phyloP scores from a whole-genome alignment of 106 monocot genomes.

The Dendrobium huoshanense region DNA sequence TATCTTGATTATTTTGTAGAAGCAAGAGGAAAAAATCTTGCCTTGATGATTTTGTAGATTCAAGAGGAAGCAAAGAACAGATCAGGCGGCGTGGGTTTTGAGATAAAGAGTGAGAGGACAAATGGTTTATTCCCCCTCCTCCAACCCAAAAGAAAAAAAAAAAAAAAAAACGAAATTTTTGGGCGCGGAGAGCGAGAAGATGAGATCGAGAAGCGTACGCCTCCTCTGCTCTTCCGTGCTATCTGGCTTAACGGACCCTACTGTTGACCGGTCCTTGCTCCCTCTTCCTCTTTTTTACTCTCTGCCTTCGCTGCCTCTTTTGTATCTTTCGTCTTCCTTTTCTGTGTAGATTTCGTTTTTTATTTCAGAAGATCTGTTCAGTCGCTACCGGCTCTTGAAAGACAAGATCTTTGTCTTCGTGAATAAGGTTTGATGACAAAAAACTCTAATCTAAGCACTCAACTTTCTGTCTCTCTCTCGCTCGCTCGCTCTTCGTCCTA shows the following conservation, averaged over 20 bases:
- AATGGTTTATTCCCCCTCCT: not conserved
- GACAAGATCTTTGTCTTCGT: not conserved
- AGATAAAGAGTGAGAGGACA: not conserved
- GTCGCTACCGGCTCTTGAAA: not conserved
- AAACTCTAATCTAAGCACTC: not conserved
- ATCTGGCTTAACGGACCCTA: not conserved
- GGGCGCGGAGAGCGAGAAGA: conserved; percentile 4
- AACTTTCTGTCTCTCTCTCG: not conserved
- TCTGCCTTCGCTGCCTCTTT: not conserved
- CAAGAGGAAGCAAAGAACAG: not conserved
- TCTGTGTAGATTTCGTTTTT: not conserved
- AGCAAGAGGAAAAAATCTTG: not conserved
- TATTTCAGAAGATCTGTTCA: not conserved
- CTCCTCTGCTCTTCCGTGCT: not conserved
- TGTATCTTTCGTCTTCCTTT: not conserved
- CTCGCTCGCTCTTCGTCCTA: not conserved
- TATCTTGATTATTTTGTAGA: not conserved
- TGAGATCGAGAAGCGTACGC: not conserved
- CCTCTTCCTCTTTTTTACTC: not conserved
- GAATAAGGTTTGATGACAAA: not conserved
- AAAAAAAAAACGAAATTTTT: not conserved
- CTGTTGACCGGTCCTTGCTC: not conserved
- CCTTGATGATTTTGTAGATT: not conserved
- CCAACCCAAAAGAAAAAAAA: too few relatives aligned
- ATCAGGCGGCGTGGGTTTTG: conserved; percentile 5